Evolutionary conservation across 345 rosid species (phyloP).

Genomic region (Linum usitatissimum): DNA sequence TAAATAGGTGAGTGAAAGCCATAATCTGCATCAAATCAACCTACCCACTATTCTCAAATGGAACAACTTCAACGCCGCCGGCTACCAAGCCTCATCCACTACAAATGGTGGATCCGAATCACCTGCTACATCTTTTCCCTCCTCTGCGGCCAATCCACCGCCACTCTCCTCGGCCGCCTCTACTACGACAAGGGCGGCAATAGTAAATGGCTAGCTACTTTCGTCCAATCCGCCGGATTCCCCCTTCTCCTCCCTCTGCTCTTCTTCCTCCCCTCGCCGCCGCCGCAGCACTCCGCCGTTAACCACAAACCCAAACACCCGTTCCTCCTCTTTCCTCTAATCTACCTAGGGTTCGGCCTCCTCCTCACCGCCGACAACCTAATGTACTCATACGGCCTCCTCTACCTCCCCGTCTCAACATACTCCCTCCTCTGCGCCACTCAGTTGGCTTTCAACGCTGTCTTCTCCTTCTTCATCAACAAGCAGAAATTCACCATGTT

Average conservation of each 20-base stretch:
- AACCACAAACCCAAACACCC: conserved; percentile 12
- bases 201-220: conserved; percentile 57
- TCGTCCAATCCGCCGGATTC: conserved; percentile 53
- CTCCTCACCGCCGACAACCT: conserved; percentile 36
- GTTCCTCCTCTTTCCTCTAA: conserved; percentile 21
- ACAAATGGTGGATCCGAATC: conserved; percentile 41
- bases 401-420: conserved; percentile 48
- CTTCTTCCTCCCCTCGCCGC: conserved; percentile 17
- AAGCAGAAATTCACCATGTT: conserved; percentile 41
- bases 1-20: not conserved
- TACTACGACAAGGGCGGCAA: conserved; percentile 54
- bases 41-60: not conserved
- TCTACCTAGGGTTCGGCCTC: conserved; percentile 12
- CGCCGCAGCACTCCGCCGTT: not conserved
- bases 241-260: conserved; percentile 35
- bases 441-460: conserved; percentile 46
- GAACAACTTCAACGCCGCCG: not conserved
- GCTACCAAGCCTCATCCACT: conserved; percentile 17
- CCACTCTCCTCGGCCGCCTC: conserved; percentile 38
- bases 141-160: conserved; percentile 36
- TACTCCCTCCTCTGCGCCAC: conserved; percentile 43
- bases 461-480: conserved; percentile 40
- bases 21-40: not conserved
- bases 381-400: conserved; percentile 48
- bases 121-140: conserved; percentile 24